Base-by-base conservation (phyloP, 2,329 filamentous ascomycete genomes). In the Fusarium incarnatum region DNA sequence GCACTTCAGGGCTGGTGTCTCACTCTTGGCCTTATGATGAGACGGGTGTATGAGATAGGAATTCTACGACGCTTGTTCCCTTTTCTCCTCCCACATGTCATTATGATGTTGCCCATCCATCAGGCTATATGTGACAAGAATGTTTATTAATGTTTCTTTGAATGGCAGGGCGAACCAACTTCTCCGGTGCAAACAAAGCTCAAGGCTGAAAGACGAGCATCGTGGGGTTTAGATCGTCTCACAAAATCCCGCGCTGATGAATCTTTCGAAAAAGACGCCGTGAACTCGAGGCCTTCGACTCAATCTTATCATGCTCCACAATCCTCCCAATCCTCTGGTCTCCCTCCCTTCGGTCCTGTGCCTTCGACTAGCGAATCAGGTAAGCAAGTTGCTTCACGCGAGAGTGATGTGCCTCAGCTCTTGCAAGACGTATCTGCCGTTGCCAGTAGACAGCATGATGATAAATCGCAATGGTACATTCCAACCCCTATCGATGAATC, bases 201-300 rank as follows among this genome's bases (percentile, higher is more conserved):
- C 70, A 80, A 82, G 77, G 62, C 74, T 69, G 80, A 82, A 64
- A 80, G 82, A 57, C 81, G 83, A 57, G 77, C 78, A 50, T 85
- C 84, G 25, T 86, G 83, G 84, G 81, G 80, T 50, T 64, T 84
- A 74, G 76, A 76, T 63, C 69, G 81, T 70, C 75, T 80, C 67
- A 60, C 76, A 52, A 79, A 77, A 68, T 76, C 80, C 57, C 74
- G 72, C 60, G 68, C 68, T 48, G 74, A 73, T 54, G 71, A 67
- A 53, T 45, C 63, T 42, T 46, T 67, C 56, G 68, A 65, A 52
- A 67, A 64, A 64, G 68, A 73, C 48, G 64, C 71, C 54, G 67
- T 64, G 55, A 57, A 45, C 45, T 52, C 61, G 45, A 69, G 64
- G 34, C 61, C 63, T 52, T 64, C 64, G 60, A 67, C 67, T 22